Evolutionary conservation across 2,329 filamentous ascomycete species (phyloP).

Genomic region (Aspergillus floridensis): DNA sequence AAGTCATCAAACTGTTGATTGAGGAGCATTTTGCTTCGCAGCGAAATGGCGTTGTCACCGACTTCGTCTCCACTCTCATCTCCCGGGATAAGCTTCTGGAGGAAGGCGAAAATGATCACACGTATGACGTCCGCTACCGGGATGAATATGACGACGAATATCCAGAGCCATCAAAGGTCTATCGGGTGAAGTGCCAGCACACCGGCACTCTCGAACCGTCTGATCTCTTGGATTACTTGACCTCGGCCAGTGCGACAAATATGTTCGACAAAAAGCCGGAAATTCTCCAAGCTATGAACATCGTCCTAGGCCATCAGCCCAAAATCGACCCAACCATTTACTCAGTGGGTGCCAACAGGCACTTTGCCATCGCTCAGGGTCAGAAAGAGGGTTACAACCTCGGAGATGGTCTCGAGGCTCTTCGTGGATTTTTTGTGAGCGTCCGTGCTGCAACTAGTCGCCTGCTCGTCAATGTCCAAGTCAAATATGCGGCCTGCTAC

Average conservation of each 20-base stretch:
- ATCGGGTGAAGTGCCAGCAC: slow-evolving; percentile 35
- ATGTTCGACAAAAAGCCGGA: slow-evolving; percentile 49
- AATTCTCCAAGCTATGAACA: slow-evolving; percentile 58
- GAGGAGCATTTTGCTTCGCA: slow-evolving; percentile 35
- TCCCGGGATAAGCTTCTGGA: slow-evolving; percentile 28
- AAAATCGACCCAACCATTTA: slow-evolving; percentile 43
- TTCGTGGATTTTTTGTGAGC: slow-evolving; percentile 62
- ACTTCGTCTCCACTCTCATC: slow-evolving; percentile 41
- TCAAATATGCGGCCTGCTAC: slow-evolving; percentile 60
- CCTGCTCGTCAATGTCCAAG: slow-evolving; percentile 62
- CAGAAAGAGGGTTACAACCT: slow-evolving; percentile 41
- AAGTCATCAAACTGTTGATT: slow-evolving; percentile 49
- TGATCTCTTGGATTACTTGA: slow-evolving; percentile 48
- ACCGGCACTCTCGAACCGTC: slow-evolving; percentile 35
- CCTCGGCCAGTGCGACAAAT: slow-evolving; percentile 32
- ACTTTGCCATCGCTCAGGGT: slow-evolving; percentile 45
- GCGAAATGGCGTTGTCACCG: slow-evolving; percentile 36
- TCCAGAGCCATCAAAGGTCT: slow-evolving; percentile 30
- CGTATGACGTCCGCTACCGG: slow-evolving; percentile 35
- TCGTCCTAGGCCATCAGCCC: slow-evolving; percentile 52
- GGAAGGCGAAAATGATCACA: slow-evolving; percentile 10
- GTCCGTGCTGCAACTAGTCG: slow-evolving; percentile 58
- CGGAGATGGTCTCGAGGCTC: slow-evolving; percentile 53
- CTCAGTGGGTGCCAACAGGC: slow-evolving; percentile 54
- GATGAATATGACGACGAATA: slow-evolving; percentile 37